Evolutionary conservation across 2,329 filamentous ascomycete species (phyloP).

Genomic region (Beauveria bassiana): DNA sequence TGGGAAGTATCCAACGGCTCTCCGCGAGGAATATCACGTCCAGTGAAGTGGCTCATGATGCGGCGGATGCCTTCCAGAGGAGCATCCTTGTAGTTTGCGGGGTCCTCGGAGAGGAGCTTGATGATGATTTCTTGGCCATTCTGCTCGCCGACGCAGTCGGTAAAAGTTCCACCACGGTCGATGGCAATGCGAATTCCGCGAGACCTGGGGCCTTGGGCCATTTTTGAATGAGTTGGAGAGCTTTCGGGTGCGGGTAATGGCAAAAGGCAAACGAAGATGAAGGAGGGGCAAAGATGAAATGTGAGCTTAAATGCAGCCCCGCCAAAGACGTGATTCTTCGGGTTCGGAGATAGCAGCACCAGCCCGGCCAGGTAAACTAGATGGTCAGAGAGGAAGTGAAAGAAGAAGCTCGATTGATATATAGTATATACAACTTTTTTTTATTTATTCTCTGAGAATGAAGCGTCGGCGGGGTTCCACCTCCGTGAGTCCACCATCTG

Average conservation of each 20-base stretch:
- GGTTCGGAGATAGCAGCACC: neutral
- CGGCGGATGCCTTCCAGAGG: conserved; percentile 86
- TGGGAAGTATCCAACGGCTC: conserved; percentile 70
- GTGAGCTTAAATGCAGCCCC: neutral
- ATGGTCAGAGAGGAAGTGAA: neutral
- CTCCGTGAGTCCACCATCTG: conserved; percentile 12
- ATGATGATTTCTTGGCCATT: conserved; percentile 72
- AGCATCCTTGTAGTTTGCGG: conserved; percentile 82
- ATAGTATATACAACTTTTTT: neutral
- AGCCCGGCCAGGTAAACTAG: neutral
- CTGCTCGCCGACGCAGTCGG: conserved; percentile 83
- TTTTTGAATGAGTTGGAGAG: conserved; percentile 15
- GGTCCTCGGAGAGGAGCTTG: conserved; percentile 85
- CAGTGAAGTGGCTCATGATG: conserved; percentile 70
- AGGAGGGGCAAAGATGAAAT: neutral
- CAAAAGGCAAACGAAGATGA: neutral
- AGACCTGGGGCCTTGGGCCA: conserved; percentile 29
- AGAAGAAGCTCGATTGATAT: too few relatives aligned
- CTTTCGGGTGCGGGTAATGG: neutral
- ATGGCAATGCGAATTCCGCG: conserved; percentile 70
- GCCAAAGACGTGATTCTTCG: neutral
- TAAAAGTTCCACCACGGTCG: conserved; percentile 80
- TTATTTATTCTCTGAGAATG: neutral
- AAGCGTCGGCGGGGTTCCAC: conserved; percentile 17
- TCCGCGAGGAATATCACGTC: conserved; percentile 69